Evolutionary conservation across 2,329 filamentous ascomycete genomes (phyloP), one percentile per base, ranked within the genome.

Genomic region (Tolypocladium endophyticum): DNA sequence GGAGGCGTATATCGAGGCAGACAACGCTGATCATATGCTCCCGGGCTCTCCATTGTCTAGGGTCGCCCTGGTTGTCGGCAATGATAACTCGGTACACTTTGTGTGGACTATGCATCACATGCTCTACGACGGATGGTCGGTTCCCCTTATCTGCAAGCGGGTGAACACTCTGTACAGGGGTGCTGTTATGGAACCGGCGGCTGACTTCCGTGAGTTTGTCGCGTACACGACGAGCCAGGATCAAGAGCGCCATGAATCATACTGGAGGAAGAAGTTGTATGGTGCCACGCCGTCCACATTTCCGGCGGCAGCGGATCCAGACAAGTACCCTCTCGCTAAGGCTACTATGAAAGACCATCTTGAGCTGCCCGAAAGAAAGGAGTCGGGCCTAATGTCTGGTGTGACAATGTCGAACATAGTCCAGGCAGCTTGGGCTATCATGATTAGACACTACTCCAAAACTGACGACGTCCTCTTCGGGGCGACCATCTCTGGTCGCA

Each of bases 401-500:
- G 18, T 61, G 20, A 63, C 62, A 4, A 59, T 60, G 38, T 62
- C 67, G 14, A 66, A 61, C 4, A 45, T 64, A 5, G 33, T 69
- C 28, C 63, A 62, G 35, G 64, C 65, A 11, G 64, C 67, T n/a
- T 67, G 64, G 64, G 65, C 65, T 1, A 47, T 69, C 2, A 56
- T 64, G 14, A 58, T 69, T 12, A 58, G 62, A 23, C 59, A 61
- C 6, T 58, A 64, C 35, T 62, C 65, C 12, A 60, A 55, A 23
- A 38, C 58, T 3, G 55, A 59, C 8, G 65, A 65, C 41, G 61
- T 71, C 1, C 28, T 67, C 2, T 71, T 70, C 41, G 68, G 67
- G 1, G 62, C 61, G 11, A 67, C 67, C 1, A 58, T 70, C 5
- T 68, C 66, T 1, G 71, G 71, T 6, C 66, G 70, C 1, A 62